Base-by-base conservation (phyloP, 108 stramenopile genomes). In the Pseudonitzschia multistriata region DNA sequence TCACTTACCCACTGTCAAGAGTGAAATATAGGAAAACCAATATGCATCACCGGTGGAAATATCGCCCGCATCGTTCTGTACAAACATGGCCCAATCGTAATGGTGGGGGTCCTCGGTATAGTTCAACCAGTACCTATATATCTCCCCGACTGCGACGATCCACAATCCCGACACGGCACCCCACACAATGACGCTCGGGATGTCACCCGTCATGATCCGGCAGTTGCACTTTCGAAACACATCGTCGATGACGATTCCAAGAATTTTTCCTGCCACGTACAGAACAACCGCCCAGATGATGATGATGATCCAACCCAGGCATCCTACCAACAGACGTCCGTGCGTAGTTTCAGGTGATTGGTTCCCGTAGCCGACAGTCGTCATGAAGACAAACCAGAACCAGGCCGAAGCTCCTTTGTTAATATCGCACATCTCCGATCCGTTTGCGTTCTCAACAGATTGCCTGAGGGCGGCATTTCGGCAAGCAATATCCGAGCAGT, bases 361-460 rank as follows among this genome's bases (percentile, higher is more conserved):
- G 56, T 88, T 88, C n/a, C 88, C 88, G 47, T 84, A 85, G 13
- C 88, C 88, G 22, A 80, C 66, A 14, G 70, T 69, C 7, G 76
- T 80, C 68, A 78, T 74, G 22, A 78, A 19, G 10, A 48, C 0
- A 34, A 87, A 82, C 74, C 78, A 80, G 52, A 87, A 83, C 83
- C 78, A 82, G 19, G 67, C 63, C 14, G 50, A 62, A 0, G 47
- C 77, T 10, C 19, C 67, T 25, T 29, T 40, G 64, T 83, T 79
- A 35, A 36, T 10, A 34, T 40, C 17, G 64, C 83, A 83, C 37
- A 35, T 64, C 29, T 25, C 25, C 27, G 49, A 52, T n/a, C 83
- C 83, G 17, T 79, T 74, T 4, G 83, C 83, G 6, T 83, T 68
- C 14, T 68, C 59, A 0, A 73, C 50, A 10, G 74, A 40, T 37